These are phyloP conservation scores for Stephania cephalantha DNA, from an alignment of 164 flowering plant species.

Conservation along the genomic window DNA sequence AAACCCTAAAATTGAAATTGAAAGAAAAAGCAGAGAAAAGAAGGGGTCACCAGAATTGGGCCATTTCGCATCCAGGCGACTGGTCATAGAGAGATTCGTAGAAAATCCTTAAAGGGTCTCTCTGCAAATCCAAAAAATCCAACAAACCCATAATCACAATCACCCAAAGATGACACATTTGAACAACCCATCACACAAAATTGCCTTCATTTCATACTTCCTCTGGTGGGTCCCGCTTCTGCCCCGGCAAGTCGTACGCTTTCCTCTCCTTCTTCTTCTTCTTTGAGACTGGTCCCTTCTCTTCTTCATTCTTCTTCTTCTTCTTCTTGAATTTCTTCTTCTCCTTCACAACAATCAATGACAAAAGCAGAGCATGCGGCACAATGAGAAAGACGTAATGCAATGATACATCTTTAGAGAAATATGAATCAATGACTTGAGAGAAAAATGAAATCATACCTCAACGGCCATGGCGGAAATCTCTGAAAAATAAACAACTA, in stretches of 20 bases:
- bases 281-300: constrained; percentile 18
- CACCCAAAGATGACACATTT: constrained; percentile 1
- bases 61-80: constrained; percentile 78
- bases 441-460: no score
- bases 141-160: constrained; percentile 13
- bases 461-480: no score
- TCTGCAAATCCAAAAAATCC: constrained; percentile 45
- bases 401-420: no score
- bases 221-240: constrained; percentile 87
- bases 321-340: constrained; percentile 25
- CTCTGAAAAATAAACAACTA: no score
- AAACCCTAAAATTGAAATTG: no score
- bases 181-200: not conserved
- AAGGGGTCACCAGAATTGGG: constrained; percentile 66
- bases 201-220: constrained; percentile 35
- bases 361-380: no score
- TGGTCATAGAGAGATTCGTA: constrained; percentile 73
- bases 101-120: constrained; percentile 88
- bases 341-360: constrained; percentile 13
- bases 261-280: constrained; percentile 59
- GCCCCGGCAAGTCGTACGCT: constrained; percentile 89
- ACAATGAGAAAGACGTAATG: no score
- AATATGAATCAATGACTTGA: no score
- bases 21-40: not conserved
- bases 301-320: constrained; percentile 17